Percentiles rank a stretch among this genome's conserved stretches.
These are phyloP conservation scores for Thielaviopsis musarum DNA, from an alignment of 2,329 filamentous ascomycete genomes.

Conservation along the genomic window DNA sequence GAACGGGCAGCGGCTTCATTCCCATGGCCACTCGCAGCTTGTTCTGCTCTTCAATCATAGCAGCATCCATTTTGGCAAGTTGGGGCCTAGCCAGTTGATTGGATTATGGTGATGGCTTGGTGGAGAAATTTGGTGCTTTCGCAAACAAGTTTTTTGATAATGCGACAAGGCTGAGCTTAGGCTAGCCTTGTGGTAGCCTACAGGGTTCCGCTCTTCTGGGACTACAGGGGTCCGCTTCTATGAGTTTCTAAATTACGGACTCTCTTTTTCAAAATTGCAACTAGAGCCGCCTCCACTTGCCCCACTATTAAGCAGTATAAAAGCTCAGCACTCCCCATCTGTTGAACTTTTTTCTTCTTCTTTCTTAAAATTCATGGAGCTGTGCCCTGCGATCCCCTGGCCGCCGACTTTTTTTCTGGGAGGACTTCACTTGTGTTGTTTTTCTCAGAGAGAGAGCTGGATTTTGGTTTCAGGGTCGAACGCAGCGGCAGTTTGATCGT, in stretches of 20 bases:
- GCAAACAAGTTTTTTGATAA: not conserved
- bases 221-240: too few species aligned
- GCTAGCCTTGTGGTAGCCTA: not conserved
- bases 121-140: not conserved
- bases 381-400: constrained; percentile 72
- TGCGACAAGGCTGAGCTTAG: not conserved
- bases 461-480: constrained; percentile 37
- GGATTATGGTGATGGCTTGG: not conserved
- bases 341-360: constrained; percentile 20
- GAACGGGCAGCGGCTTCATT: constrained; percentile 75
- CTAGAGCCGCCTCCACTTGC: not conserved
- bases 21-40: constrained; percentile 78
- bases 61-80: constrained; percentile 36
- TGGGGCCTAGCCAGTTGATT: not conserved
- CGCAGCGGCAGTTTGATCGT: constrained; percentile 70
- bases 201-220: not conserved
- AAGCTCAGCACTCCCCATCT: constrained; percentile 1
- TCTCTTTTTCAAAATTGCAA: not conserved
- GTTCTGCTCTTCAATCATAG: constrained; percentile 85
- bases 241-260: not conserved
- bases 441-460: constrained; percentile 18
- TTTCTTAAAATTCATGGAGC: constrained; percentile 45
- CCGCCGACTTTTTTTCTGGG: constrained; percentile 20
- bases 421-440: not conserved
- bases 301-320: constrained; percentile 4